These are phyloP conservation scores for Rhododendron vialii DNA, from an alignment of 148 eudicot species.

Conservation along the genomic window DNA sequence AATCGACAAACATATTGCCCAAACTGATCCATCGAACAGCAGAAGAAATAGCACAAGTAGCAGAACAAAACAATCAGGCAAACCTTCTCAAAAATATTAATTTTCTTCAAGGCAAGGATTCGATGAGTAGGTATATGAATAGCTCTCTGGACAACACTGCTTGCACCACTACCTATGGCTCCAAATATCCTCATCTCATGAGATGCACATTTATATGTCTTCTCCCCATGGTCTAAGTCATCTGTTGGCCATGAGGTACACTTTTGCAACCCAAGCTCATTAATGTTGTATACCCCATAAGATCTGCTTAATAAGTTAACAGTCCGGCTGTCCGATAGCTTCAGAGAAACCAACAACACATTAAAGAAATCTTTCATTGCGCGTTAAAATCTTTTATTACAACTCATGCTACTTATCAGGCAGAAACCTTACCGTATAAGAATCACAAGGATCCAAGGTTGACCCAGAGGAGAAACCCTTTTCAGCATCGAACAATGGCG, in stretches of 20 bases:
- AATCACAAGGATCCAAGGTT: slow-evolving; percentile 54
- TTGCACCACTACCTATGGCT: slow-evolving; percentile 94
- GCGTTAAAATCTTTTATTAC: background rate
- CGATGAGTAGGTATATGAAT: slow-evolving; percentile 84
- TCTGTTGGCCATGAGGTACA: slow-evolving; percentile 57
- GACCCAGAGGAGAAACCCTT: slow-evolving; percentile 68
- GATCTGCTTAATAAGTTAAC: slow-evolving; percentile 89
- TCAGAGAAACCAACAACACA: slow-evolving; percentile 5
- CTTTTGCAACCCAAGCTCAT: slow-evolving; percentile 84
- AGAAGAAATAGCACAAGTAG: background rate
- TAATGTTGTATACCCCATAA: slow-evolving; percentile 84
- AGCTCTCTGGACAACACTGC: slow-evolving; percentile 97
- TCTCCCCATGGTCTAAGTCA: slow-evolving; percentile 51
- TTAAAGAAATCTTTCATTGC: slow-evolving; percentile 2
- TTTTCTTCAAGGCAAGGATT: slow-evolving; percentile 89
- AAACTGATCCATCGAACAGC: background rate
- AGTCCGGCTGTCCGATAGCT: slow-evolving; percentile 69
- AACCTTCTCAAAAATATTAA: slow-evolving; percentile 95
- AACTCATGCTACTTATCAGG: background rate
- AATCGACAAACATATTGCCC: background rate
- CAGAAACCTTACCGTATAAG: slow-evolving; percentile 51
- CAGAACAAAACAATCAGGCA: background rate
- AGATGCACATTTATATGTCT: slow-evolving; percentile 76
- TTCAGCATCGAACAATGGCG: slow-evolving; percentile 89
- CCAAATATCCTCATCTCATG: slow-evolving; percentile 94